Conservation (phyloP, 2,329 filamentous ascomycete genomes). For the Harringtonia lauricola region DNA sequence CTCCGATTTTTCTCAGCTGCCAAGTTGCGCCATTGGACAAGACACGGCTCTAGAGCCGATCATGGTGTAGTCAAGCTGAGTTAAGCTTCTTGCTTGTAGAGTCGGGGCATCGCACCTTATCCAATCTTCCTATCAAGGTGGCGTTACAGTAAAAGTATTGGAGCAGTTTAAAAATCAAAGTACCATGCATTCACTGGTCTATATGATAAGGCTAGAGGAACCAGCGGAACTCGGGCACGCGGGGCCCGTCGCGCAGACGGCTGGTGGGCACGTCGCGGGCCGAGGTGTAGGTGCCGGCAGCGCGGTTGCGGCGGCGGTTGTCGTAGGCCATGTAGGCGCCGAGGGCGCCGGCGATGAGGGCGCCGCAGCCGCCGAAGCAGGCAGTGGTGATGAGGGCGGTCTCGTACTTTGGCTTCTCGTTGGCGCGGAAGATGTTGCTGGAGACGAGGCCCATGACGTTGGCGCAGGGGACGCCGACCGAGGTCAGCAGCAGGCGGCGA, state of each 20-base stretch:
- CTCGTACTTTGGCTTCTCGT: conserved; percentile 57
- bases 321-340: conserved; percentile 55
- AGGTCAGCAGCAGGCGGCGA: conserved; percentile 57
- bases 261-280: conserved; percentile 48
- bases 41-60: too few relatives aligned
- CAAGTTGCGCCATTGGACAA: too few relatives aligned
- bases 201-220: too few relatives aligned
- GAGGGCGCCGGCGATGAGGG: conserved; percentile 40
- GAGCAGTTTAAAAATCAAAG: too few relatives aligned
- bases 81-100: too few relatives aligned
- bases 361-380: conserved; percentile 26
- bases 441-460: conserved; percentile 69
- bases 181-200: too few relatives aligned
- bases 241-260: conserved; percentile 41
- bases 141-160: too few relatives aligned
- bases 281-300: conserved; percentile 40
- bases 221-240: conserved; percentile 44
- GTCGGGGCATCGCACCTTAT: too few relatives aligned
- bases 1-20: too few relatives aligned
- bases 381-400: conserved; percentile 55
- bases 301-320: conserved; percentile 47
- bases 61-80: too few relatives aligned
- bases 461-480: conserved; percentile 61
- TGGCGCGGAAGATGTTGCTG: conserved; percentile 29
- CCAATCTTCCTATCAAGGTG: too few relatives aligned